Percentiles rank a stretch among this genome's conserved stretches.
These are phyloP conservation scores for Sarocladiaceae sp. DNA, from an alignment of 2,329 filamentous ascomycete genomes.

Conservation along the genomic window DNA sequence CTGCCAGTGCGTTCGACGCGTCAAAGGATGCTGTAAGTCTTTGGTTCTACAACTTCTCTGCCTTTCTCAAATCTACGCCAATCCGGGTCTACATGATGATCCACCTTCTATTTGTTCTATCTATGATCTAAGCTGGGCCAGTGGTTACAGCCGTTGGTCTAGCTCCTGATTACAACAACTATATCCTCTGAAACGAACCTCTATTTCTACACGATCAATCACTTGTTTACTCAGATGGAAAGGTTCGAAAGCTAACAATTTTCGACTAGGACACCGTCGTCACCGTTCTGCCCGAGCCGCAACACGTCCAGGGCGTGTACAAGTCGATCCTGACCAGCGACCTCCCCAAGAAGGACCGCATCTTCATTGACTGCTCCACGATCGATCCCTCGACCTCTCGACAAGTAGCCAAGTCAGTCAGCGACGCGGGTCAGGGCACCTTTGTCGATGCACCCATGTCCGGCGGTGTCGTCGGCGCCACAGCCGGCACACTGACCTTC, in stretches of 20 bases:
- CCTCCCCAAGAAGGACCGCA: conserved; percentile 52
- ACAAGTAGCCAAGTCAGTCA: conserved; percentile 67
- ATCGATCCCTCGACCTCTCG: conserved; percentile 87
- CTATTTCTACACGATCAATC: no score
- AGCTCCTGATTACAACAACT: conserved; percentile 57
- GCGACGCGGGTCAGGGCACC: conserved; percentile 59
- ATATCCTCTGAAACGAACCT: conserved; percentile 60
- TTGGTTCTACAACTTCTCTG: no score
- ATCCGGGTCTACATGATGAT: conserved; percentile 17
- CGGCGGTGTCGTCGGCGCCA: conserved; percentile 87
- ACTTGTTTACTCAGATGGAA: no score
- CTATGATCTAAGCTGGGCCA: conserved; percentile 72
- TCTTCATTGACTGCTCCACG: conserved; percentile 96
- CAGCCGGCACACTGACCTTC: conserved; percentile 85
- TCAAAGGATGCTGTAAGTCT: conserved; percentile 48
- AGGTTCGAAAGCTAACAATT: conserved; percentile 11
- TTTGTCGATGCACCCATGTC: conserved; percentile 98
- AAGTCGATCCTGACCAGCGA: conserved; percentile 63
- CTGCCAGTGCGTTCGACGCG: conserved; percentile 41
- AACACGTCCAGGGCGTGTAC: conserved; percentile 83
- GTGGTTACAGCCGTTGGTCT: conserved; percentile 38
- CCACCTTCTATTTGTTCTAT: conserved; percentile 32
- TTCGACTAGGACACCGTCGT: conserved; percentile 72
- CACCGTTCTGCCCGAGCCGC: conserved; percentile 83
- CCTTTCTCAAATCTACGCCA: no score